phyloP scores from a whole-genome alignment of 805 yeast genomes.

The Candida gorgasii region DNA sequence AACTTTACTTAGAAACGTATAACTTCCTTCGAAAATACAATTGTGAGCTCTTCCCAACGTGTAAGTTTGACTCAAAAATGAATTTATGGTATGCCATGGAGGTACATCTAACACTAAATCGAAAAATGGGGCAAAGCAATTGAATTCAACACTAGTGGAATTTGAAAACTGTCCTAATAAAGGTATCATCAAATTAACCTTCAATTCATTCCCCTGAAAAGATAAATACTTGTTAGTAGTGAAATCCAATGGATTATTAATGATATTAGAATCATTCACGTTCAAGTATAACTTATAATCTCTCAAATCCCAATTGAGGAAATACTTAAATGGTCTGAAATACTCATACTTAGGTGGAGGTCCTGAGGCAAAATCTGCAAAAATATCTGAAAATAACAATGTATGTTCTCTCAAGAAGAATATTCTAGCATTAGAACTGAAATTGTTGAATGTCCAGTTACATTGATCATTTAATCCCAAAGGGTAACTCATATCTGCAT shows the following conservation, averaged over 20 bases:
- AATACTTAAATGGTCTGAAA: slow-evolving; percentile 71
- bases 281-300: slow-evolving; percentile 67
- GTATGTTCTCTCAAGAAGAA: slow-evolving; percentile 84
- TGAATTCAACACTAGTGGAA: slow-evolving; percentile 52
- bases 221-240: slow-evolving; percentile 77
- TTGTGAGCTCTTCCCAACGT: slow-evolving; percentile 68
- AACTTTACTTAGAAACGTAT: slow-evolving; percentile 57
- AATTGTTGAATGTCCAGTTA: slow-evolving; percentile 61
- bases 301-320: slow-evolving; percentile 56
- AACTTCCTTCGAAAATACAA: slow-evolving; percentile 63
- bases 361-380: slow-evolving; percentile 76
- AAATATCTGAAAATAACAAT: slow-evolving; percentile 66
- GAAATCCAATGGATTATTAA: slow-evolving; percentile 84
- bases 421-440: slow-evolving; percentile 52
- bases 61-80: slow-evolving; percentile 59
- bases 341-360: slow-evolving; percentile 69
- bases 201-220: slow-evolving; percentile 62
- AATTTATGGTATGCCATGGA: slow-evolving; percentile 85
- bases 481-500: slow-evolving; percentile 67
- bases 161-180: slow-evolving; percentile 52
- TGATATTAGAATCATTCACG: slow-evolving; percentile 84
- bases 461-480: slow-evolving; percentile 80
- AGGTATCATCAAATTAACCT: slow-evolving; percentile 56
- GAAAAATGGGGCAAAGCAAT: slow-evolving; percentile 56
- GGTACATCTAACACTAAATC: slow-evolving; percentile 74